Evolutionary conservation across 2,329 filamentous ascomycete genomes (phyloP).

Genomic region (Monosporascus sp.): DNA sequence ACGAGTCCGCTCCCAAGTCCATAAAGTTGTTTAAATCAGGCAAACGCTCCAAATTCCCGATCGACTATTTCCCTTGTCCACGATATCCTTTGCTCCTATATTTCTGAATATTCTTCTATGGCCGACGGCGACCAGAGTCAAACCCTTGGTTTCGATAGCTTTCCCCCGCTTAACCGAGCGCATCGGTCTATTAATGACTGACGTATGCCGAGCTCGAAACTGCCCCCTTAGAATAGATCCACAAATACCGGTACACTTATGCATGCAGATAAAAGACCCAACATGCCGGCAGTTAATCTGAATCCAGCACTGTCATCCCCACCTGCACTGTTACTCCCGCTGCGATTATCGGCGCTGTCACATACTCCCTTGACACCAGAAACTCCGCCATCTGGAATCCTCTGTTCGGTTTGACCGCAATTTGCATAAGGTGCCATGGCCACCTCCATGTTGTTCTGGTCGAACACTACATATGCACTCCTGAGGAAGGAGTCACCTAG

Average conservation of each 20-base stretch:
- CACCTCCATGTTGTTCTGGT: constrained; percentile 34
- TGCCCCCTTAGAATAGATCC: not conserved
- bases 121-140: too few species aligned
- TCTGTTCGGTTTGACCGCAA: constrained; percentile 32
- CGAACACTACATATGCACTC: constrained; percentile 39
- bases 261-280: not conserved
- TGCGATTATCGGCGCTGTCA: not conserved
- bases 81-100: too few species aligned
- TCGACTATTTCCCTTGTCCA: too few species aligned
- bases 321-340: not conserved
- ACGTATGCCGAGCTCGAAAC: not conserved
- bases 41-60: too few species aligned
- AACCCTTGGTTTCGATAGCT: too few species aligned
- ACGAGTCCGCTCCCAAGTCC: too few species aligned
- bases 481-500: constrained; percentile 42
- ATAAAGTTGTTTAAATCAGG: too few species aligned
- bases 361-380: not conserved
- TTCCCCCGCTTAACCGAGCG: too few species aligned
- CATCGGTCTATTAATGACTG: too few species aligned
- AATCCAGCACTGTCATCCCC: not conserved
- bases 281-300: not conserved
- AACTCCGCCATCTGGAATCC: constrained; percentile 17
- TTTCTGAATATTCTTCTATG: too few species aligned
- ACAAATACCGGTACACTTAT: not conserved
- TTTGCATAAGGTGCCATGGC: constrained; percentile 33